Evolutionary conservation across 1,139 yeast genomes (phyloP).

Genomic region (Yamadazyma siamensis): DNA sequence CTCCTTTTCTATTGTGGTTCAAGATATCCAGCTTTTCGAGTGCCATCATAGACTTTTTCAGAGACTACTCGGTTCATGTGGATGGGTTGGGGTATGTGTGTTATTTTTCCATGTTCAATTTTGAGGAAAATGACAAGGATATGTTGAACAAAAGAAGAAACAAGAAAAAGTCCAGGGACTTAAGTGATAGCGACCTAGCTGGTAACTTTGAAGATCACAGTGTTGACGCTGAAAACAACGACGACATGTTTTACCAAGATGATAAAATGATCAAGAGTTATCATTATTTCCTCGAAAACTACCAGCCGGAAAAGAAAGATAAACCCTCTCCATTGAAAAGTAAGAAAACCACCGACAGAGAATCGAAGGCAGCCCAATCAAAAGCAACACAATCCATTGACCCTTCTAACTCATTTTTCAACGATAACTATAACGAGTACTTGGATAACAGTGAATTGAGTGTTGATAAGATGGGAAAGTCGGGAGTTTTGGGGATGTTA

Average conservation of each 20-base stretch:
- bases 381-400: conserved; percentile 10
- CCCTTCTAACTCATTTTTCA: conserved; percentile 13
- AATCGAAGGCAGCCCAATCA: conserved; percentile 1
- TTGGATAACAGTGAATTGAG: conserved; percentile 26
- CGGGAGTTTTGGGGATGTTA: conserved; percentile 79
- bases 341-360: background rate
- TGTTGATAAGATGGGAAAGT: conserved; percentile 26
- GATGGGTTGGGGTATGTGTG: conserved; percentile 96
- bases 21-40: conserved; percentile 72
- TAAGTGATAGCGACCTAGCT: background rate
- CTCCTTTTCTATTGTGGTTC: conserved; percentile 87
- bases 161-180: conserved; percentile 10
- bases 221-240: conserved; percentile 36
- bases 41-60: conserved; percentile 78
- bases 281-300: conserved; percentile 80
- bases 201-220: conserved; percentile 9
- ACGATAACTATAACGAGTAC: conserved; percentile 29
- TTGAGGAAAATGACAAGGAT: conserved; percentile 57
- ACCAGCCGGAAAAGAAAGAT: conserved; percentile 31
- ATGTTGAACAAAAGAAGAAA: conserved; percentile 33
- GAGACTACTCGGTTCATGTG: conserved; percentile 85
- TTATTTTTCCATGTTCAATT: conserved; percentile 87
- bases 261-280: conserved; percentile 93
- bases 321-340: background rate
- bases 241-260: conserved; percentile 45